Evolutionary conservation across 768 basidiomycete genomes (phyloP), one percentile per base, ranked within the genome.

Genomic region (Pulveroboletus sp.): DNA sequence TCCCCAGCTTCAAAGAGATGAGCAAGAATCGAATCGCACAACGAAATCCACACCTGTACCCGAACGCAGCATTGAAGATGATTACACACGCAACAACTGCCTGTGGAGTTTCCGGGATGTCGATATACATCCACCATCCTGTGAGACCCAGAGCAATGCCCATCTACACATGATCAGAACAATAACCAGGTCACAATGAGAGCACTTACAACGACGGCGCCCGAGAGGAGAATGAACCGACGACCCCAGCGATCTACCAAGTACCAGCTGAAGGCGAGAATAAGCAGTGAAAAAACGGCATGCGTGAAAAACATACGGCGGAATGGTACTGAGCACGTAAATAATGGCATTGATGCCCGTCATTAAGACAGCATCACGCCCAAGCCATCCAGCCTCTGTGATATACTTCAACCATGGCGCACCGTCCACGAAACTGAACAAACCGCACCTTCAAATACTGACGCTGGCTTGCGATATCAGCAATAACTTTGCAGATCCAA

Each of bases 121-220:
- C 92, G 32, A 96, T 78, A 61, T 89, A 89, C 81, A 96, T 89
- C 83, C 89, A 96, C 82, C 85, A 93, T 14, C 93, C 94, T 3
- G 89, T 91, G 18, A 87, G 74, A 11, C 80, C 78, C 12, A 97
- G 74, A 0, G 93, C 76, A 30, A 83, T 65, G 12, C 85, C 86
- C 93, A 95, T 96, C 83, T 92, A 52, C 26, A 10, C 17, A 15
- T 38, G 11, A 39, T 55, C 21, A 50, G 48, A 24, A 45, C 26
- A 8, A 38, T 43, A 45, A 50, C n/a, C 15, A 44, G 30, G 33
- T n/a, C 35, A 40, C 6, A 30, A n/a, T 17, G 30, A 39, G 3
- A 49, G 53, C 6, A 71, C 82, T 18, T 63, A 90, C 87, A 11
- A 89, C 72, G 8, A 85, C 81, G 26, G 93, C 92, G 8, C 94